A percentile compares a stretch with the other conserved stretches of the same genome.
These are phyloP conservation scores for Phlyctochytrium arcticum DNA, from an alignment of 192 early-diverging fungal species.

Conservation along the genomic window DNA sequence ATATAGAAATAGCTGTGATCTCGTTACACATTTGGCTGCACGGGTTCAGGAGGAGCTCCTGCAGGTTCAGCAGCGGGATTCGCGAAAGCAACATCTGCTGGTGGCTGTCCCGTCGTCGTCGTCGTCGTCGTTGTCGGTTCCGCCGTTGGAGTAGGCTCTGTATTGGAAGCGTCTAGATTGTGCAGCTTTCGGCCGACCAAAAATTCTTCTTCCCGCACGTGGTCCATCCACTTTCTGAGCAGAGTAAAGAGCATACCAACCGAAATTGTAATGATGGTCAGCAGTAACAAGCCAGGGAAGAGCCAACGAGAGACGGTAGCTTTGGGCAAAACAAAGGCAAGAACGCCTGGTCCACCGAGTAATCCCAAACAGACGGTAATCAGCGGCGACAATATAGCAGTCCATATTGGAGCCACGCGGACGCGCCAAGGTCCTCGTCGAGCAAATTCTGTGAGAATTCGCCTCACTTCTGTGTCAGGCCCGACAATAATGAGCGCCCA, in stretches of 20 bases:
- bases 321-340: background rate
- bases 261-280: conserved; percentile 23
- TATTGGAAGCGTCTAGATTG: conserved; percentile 60
- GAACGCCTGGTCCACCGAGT: background rate
- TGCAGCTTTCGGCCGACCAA: conserved; percentile 80
- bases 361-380: background rate
- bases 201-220: conserved; percentile 79
- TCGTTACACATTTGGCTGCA: no score
- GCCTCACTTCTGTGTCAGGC: conserved; percentile 23
- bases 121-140: no score
- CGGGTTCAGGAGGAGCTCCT: no score
- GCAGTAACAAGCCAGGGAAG: conserved; percentile 17
- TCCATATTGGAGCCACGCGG: conserved; percentile 12
- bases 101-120: no score
- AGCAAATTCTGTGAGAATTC: background rate
- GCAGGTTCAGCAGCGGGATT: no score
- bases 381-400: conserved; percentile 11
- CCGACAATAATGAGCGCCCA: conserved; percentile 21
- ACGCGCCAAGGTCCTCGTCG: conserved; percentile 22
- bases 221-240: conserved; percentile 67
- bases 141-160: no score
- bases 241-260: background rate
- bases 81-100: no score
- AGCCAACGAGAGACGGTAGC: background rate
- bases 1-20: no score